Evolutionary conservation across 2,329 filamentous ascomycete genomes (phyloP), one percentile per base, ranked within the genome.

Genomic region (Colletotrichum sojae): DNA sequence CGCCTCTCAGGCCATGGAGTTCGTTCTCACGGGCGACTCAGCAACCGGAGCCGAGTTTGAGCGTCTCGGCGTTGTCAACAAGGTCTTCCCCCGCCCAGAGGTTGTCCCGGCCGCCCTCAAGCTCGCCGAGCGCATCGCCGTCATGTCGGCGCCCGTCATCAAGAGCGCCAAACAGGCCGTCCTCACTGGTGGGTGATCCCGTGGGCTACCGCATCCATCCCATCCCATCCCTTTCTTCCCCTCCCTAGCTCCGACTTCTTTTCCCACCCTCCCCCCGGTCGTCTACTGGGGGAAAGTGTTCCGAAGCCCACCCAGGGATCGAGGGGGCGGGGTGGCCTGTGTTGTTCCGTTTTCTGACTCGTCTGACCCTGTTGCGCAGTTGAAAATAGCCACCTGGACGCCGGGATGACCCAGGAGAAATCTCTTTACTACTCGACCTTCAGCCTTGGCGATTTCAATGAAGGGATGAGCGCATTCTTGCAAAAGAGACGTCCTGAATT

Each of bases 81-180:
- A 76, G 69, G 76, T 77, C 5, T 80, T 82, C 55, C 65, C 77
- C 5, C 69, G 73, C 5, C 77, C 79, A 15, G 67, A 76, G 20
- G 79, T 85, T 0, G 71, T 84, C 1, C 73, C 78, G 5, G 79
- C 81, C 62, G 78, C 83, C 10, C 68, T 81, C 45, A 75, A 76
- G 40, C 73, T 81, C 12, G 83, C 83, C 6, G 73, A 73, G 49
- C 77, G 75, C 54, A 79, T 85, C 55, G 82, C 83, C 13, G 72
- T 74, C 9, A 78, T 81, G 62, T 83, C 81, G 2, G 77, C 74
- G 45, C 79, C 82, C 20, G 82, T 82, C 12, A 73, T 83, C 36
- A 75, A 77, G 64, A 74, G 83, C 60, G 83, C 80, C 10, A 85
- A 85, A 73, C 78, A 83, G 70, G 82, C 83, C 4, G 76, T 85